Evolutionary conservation across 352 stramenopile species (phyloP).

Genomic region (Aphanomyces cochlioides): DNA sequence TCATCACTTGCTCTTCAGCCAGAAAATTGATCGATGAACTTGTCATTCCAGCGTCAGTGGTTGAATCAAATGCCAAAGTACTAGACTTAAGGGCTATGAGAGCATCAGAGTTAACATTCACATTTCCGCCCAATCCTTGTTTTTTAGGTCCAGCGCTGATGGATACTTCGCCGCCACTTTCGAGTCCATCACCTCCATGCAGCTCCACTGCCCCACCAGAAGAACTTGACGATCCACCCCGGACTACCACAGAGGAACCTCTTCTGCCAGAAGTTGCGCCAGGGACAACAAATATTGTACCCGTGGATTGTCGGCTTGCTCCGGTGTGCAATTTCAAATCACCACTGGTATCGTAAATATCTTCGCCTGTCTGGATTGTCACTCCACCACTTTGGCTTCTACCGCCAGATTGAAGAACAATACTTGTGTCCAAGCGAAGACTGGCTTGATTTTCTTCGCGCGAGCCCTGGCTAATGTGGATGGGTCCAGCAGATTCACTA

Average conservation of each 20-base stretch:
- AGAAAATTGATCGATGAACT: background rate
- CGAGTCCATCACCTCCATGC: background rate
- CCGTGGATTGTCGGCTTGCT: background rate
- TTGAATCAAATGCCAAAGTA: background rate
- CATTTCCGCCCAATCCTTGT: background rate
- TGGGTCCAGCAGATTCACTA: background rate
- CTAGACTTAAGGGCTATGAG: background rate
- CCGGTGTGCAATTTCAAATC: slow-evolving; percentile 13
- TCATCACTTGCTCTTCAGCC: background rate
- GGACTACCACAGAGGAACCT: background rate
- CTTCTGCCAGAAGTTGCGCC: background rate
- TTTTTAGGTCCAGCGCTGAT: background rate
- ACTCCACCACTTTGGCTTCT: background rate
- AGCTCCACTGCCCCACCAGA: background rate
- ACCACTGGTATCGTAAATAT: background rate
- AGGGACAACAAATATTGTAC: background rate
- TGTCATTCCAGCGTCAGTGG: background rate
- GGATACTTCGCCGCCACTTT: background rate
- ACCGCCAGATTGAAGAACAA: slow-evolving; percentile 9
- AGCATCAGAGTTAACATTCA: background rate
- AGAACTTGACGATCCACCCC: background rate
- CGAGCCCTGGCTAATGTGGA: background rate
- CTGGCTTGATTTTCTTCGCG: background rate
- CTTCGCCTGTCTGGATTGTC: slow-evolving; percentile 11
- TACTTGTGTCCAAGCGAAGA: background rate